Conservation (phyloP, 2,329 filamentous ascomycete genomes). For the Epichloe uncinata region DNA sequence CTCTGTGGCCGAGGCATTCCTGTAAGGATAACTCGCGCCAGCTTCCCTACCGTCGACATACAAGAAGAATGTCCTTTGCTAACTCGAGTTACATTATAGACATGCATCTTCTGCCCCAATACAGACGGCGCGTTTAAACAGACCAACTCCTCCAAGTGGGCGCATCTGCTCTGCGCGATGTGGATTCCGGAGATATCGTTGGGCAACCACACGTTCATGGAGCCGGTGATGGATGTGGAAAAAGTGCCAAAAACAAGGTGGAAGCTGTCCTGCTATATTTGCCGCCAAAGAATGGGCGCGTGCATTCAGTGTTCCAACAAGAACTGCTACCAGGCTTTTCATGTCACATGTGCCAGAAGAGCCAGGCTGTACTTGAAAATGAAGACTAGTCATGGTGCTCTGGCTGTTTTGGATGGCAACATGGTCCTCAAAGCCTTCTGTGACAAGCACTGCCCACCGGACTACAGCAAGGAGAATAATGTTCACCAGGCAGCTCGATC, state of each 20-base stretch:
- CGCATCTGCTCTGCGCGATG: conserved; percentile 89
- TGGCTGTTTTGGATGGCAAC: conserved; percentile 63
- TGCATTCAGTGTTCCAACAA: conserved; percentile 98
- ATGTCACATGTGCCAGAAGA: conserved; percentile 86
- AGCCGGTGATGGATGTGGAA: conserved; percentile 94
- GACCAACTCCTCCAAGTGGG: conserved; percentile 92
- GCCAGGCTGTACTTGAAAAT: conserved; percentile 86
- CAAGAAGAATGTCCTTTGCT: not conserved
- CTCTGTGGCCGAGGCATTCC: conserved; percentile 84
- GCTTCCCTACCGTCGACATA: not conserved
- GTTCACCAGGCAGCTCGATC: conserved; percentile 69
- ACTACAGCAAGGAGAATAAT: conserved; percentile 77
- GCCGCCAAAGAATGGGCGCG: conserved; percentile 92
- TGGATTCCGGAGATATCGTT: conserved; percentile 97
- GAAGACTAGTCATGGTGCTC: conserved; percentile 77
- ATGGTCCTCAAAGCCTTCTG: conserved; percentile 89
- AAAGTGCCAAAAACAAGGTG: conserved; percentile 91
- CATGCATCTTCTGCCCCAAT: conserved; percentile 97
- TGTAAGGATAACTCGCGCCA: conserved; percentile 29
- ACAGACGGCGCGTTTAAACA: conserved; percentile 97
- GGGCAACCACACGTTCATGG: conserved; percentile 94
- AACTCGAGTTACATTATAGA: conserved; percentile 29
- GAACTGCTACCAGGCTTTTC: conserved; percentile 91
- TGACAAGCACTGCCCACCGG: conserved; percentile 82
- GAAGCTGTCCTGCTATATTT: conserved; percentile 93